Base-by-base conservation (phyloP, 768 basidiomycete species). In the Pulveroboletus sp. region DNA sequence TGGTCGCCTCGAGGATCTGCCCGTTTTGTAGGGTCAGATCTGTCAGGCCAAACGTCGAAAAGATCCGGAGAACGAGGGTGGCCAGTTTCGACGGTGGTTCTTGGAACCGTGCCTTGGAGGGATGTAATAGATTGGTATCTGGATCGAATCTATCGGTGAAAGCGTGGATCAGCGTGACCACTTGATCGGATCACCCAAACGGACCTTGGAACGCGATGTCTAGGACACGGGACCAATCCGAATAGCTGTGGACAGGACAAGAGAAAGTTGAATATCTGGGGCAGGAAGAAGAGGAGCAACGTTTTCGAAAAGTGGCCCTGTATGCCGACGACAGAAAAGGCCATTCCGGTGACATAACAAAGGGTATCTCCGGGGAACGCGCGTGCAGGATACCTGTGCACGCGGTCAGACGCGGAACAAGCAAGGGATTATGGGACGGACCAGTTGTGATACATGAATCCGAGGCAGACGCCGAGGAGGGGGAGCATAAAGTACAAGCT, bases 271-370 rank as follows among this genome's bases (percentile, higher is more conserved):
- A 97, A 93, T 54, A 96, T 87, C 66, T 99, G 96, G 5, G 96
- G 96, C 41, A 99, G 78, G 73, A 98, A 98, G 76, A 99, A 98
- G 22, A 98, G 73, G 49, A 97, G 77, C 9, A 99, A 73, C 0
- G 96, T 99, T 71, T 99, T 99, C 45, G 91, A 92, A 68, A 93
- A 97, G 68, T 99, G 96, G 0, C 89, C 93, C 62, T 96, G 91
- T 54, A 99, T 97, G 20, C 93, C 94, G 27, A 95, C 93, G 9
- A 96, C 94, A 1, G 96, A 87, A 65, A 99, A 98, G 5, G 96
- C 92, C 96, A 99, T 99, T 51, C 96, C 96, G 0, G 93, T 83
- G 34, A 97, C 84, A 71, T 99, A 99, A 68, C 96, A 99, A 26
- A 99, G 77, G 4, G 96, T 99, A 66, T 99, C 96, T 3, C 96